phyloP scores from a whole-genome alignment of 495 filamentous ascomycete species.

The Barbatosphaeria neglecta region DNA sequence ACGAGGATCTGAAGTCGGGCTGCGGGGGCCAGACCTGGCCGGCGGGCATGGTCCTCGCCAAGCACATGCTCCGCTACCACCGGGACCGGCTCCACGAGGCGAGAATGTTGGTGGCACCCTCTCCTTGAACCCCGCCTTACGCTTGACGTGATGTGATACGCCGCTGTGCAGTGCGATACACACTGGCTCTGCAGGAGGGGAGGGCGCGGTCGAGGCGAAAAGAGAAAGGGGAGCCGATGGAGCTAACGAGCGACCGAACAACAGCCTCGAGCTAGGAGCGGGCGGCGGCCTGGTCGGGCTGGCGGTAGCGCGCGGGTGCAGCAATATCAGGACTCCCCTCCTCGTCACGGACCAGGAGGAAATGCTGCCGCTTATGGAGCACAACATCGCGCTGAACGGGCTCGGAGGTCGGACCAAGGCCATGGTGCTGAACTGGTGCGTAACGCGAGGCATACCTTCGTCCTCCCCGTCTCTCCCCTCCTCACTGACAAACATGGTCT shows the following conservation, averaged over 20 bases:
- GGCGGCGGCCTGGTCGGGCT: constrained; percentile 81
- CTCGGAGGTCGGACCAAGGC: constrained; percentile 50
- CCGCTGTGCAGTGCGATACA: too few relatives aligned
- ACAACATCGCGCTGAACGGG: constrained; percentile 71
- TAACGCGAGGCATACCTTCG: constrained; percentile 18
- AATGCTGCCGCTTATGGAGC: constrained; percentile 71
- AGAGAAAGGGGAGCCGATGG: constrained; percentile 8
- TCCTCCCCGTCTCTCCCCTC: background rate
- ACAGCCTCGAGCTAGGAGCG: constrained; percentile 82
- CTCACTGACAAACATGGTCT: too few relatives aligned
- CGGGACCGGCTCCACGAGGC: constrained; percentile 45
- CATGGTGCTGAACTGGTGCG: constrained; percentile 66
- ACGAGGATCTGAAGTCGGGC: constrained; percentile 73
- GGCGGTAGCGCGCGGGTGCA: constrained; percentile 50
- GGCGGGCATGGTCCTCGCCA: constrained; percentile 75
- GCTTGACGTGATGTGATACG: too few relatives aligned
- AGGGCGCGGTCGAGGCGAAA: too few relatives aligned
- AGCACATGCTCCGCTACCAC: constrained; percentile 68
- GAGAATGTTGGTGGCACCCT: constrained; percentile 54
- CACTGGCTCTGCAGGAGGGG: background rate
- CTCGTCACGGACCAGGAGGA: constrained; percentile 76
- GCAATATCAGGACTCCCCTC: constrained; percentile 37
- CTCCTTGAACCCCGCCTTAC: background rate
- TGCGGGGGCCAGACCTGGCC: constrained; percentile 94
- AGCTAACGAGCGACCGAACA: background rate